Percentiles rank a stretch among this genome's conserved stretches.
Evolutionary conservation across 163 green algal genomes (phyloP).

Genomic region (Trebouxia gelatinosa): DNA sequence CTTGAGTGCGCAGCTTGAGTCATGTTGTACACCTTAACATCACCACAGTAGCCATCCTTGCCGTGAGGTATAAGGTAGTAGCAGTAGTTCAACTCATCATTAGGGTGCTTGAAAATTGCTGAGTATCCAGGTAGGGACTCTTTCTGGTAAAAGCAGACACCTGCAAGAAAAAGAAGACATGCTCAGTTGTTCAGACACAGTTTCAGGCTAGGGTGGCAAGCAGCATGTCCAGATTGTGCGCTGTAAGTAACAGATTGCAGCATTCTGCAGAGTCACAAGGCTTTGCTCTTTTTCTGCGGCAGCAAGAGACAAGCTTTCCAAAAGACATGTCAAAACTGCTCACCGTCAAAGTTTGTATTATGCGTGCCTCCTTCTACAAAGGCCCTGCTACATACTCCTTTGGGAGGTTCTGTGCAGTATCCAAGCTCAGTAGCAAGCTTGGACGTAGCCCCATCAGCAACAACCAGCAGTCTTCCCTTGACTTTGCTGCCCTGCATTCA

Average conservation of each 20-base stretch:
- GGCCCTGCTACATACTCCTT: constrained; percentile 80
- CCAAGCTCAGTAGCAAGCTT: constrained; percentile 84
- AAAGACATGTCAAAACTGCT: too few species aligned
- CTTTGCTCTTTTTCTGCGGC: too few species aligned
- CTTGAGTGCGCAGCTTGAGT: background rate
- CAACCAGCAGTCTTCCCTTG: constrained; percentile 74
- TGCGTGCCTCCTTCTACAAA: constrained; percentile 86
- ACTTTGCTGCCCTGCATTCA: constrained; percentile 60
- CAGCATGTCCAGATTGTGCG: too few species aligned
- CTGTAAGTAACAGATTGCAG: too few species aligned
- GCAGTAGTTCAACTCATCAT: constrained; percentile 93
- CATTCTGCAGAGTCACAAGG: too few species aligned
- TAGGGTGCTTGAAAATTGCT: constrained; percentile 81
- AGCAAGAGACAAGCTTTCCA: too few species aligned
- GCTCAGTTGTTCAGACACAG: too few species aligned
- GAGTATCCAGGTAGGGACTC: constrained; percentile 82
- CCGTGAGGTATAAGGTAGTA: constrained; percentile 92
- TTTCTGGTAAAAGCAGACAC: constrained; percentile 87
- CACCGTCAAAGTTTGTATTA: constrained; percentile 90
- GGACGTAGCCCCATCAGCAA: constrained; percentile 85
- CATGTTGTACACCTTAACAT: constrained; percentile 59
- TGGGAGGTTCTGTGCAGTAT: constrained; percentile 84
- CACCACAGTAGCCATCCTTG: constrained; percentile 70
- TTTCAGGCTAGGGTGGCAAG: background rate
- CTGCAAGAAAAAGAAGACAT: constrained; percentile 30